Conservation (phyloP, 495 filamentous ascomycete genomes). For the Chaetomium fimeti region DNA sequence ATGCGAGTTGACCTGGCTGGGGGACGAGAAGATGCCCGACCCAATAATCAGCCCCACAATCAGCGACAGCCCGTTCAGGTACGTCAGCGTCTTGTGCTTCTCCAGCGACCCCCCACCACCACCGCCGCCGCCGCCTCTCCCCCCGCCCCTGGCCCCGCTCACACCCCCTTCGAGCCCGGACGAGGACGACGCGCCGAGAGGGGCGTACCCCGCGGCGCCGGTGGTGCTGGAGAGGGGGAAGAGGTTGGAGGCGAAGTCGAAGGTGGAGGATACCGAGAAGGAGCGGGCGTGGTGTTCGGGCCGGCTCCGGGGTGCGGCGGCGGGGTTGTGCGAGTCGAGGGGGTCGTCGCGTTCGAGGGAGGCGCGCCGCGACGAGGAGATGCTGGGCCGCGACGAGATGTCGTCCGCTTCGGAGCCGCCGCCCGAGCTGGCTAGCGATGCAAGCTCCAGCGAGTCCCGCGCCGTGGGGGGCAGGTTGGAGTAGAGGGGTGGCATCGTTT, state of each 20-base stretch:
- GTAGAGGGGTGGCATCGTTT: conserved; percentile 47
- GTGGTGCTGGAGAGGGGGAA: conserved; percentile 87
- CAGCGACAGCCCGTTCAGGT: conserved; percentile 85
- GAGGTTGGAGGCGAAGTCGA: conserved; percentile 87
- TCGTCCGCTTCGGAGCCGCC: conserved; percentile 54
- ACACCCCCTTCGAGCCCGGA: conserved; percentile 40
- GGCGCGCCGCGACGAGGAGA: conserved; percentile 85
- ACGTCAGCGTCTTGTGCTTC: conserved; percentile 93
- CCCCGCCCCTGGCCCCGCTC: neutral
- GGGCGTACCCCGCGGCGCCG: conserved; percentile 62
- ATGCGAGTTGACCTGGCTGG: conserved; percentile 89
- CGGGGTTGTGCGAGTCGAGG: conserved; percentile 59
- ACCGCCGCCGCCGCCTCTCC: neutral
- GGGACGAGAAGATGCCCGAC: conserved; percentile 95
- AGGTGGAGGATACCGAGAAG: conserved; percentile 87
- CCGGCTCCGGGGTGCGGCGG: conserved; percentile 37
- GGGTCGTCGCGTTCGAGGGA: conserved; percentile 87
- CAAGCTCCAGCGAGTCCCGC: conserved; percentile 94
- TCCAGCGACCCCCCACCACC: conserved; percentile 63
- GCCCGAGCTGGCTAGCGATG: conserved; percentile 84
- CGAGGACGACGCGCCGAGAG: conserved; percentile 68
- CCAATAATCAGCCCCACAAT: conserved; percentile 93
- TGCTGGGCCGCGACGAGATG: conserved; percentile 68
- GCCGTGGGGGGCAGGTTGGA: conserved; percentile 49
- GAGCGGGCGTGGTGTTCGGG: conserved; percentile 53